Evolutionary conservation across 164 flowering plant species (phyloP).

Genomic region (Sedum album): DNA sequence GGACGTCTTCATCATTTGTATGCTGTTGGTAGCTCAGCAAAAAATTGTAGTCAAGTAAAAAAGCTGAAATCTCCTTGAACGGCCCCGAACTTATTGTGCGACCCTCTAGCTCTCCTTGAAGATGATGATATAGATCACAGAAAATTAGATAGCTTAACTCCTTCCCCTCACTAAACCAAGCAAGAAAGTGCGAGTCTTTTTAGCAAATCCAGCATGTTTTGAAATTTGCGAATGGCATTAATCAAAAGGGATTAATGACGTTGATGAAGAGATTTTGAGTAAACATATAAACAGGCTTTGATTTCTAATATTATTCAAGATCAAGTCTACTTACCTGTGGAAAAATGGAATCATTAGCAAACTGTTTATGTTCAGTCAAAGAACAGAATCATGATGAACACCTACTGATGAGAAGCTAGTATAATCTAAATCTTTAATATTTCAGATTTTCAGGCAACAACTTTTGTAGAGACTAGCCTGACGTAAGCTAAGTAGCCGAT

Average conservation of each 20-base stretch:
- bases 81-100: conserved; percentile 60
- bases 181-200: neutral
- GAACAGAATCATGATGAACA: neutral
- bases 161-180: conserved; percentile 50
- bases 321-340: neutral
- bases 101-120: conserved; percentile 89
- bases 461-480: neutral
- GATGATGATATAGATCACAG: conserved; percentile 74
- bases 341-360: neutral
- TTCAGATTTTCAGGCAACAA: too few relatives aligned
- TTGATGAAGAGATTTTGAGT: neutral
- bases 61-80: conserved; percentile 64
- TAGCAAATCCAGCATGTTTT: too few relatives aligned
- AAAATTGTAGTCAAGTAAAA: conserved; percentile 36
- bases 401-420: neutral
- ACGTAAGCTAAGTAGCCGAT: too few relatives aligned
- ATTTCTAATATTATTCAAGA: neutral
- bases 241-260: too few relatives aligned
- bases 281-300: neutral
- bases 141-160: conserved; percentile 48
- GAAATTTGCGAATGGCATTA: neutral
- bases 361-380: neutral
- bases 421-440: too few relatives aligned
- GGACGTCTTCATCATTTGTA: conserved; percentile 24
- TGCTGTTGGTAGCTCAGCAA: conserved; percentile 26